These are phyloP conservation scores for Larix kaempferi DNA, from an alignment of 75 land plant species.

Conservation along the genomic window DNA sequence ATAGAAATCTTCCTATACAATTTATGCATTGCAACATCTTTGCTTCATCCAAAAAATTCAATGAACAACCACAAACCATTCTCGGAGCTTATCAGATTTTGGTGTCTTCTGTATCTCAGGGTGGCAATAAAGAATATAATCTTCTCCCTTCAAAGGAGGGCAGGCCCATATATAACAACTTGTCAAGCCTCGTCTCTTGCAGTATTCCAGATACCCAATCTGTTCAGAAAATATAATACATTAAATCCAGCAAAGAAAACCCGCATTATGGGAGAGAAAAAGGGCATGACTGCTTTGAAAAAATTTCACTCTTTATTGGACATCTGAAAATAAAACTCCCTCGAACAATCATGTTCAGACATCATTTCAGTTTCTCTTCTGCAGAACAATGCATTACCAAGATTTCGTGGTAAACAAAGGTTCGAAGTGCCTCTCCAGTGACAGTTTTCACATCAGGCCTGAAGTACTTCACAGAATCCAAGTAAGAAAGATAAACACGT, in stretches of 20 bases:
- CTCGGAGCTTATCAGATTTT: slow-evolving; percentile 58
- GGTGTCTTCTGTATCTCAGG: slow-evolving; percentile 74
- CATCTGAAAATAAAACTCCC: no score
- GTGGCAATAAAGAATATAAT: slow-evolving; percentile 73
- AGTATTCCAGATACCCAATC: slow-evolving; percentile 78
- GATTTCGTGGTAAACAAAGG: slow-evolving; percentile 98
- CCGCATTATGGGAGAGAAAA: no score
- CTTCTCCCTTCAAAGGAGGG: slow-evolving; percentile 76
- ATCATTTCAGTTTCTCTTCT: no score
- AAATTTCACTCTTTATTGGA: no score
- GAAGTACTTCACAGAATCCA: slow-evolving; percentile 98
- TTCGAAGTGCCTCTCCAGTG: slow-evolving; percentile 93
- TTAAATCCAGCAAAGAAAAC: no score
- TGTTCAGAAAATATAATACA: slow-evolving; percentile 3
- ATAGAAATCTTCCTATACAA: no score
- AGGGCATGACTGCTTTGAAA: no score
- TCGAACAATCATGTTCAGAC: no score
- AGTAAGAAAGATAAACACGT: slow-evolving; percentile 90
- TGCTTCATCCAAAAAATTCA: no score
- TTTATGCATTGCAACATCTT: no score
- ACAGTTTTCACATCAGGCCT: slow-evolving; percentile 88
- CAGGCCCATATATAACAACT: slow-evolving; percentile 83
- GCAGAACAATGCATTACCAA: slow-evolving; percentile 41
- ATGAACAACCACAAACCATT: slow-evolving; percentile 34
- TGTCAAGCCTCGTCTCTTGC: slow-evolving; percentile 67